These are phyloP conservation scores for Phaeophleospora eucalypticola DNA, from an alignment of 2,329 filamentous ascomycete genomes.

Conservation along the genomic window DNA sequence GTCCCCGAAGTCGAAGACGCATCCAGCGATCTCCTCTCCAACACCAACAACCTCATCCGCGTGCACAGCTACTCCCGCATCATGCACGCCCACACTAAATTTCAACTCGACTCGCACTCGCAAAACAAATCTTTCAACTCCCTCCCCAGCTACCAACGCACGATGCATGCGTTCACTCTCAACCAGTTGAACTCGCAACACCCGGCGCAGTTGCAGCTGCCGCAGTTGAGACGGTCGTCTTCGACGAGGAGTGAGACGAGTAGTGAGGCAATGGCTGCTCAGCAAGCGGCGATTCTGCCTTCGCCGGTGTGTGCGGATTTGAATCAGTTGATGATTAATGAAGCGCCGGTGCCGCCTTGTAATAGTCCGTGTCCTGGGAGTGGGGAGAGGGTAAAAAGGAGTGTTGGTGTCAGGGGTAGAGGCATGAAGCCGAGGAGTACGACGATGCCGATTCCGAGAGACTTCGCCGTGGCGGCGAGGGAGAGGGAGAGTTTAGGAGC, in stretches of 20 bases:
- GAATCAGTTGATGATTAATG: slow-evolving; percentile 17
- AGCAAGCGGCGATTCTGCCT: slow-evolving; percentile 9
- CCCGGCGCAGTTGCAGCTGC: too few relatives aligned
- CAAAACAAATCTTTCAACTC: slow-evolving; percentile 8
- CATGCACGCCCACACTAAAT: slow-evolving; percentile 22
- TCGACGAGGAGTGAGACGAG: slow-evolving; percentile 9
- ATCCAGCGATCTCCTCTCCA: too few relatives aligned
- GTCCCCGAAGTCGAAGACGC: slow-evolving; percentile 1
- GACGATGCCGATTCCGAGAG: slow-evolving; percentile 19
- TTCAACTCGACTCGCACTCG: slow-evolving; percentile 14
- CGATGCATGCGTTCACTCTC: slow-evolving; percentile 27
- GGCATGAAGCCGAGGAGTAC: slow-evolving; percentile 12
- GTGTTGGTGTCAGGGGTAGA: not conserved
- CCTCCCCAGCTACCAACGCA: slow-evolving; percentile 21
- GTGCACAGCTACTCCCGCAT: slow-evolving; percentile 20
- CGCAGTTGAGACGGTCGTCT: too few relatives aligned
- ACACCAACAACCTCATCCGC: too few relatives aligned
- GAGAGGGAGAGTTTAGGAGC: too few relatives aligned
- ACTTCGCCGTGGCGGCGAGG: slow-evolving; percentile 33
- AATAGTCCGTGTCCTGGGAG: slow-evolving; percentile 16
- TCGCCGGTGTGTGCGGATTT: slow-evolving; percentile 11
- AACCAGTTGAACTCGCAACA: slow-evolving; percentile 21
- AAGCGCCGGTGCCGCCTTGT: slow-evolving; percentile 19
- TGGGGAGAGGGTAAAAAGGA: not conserved
- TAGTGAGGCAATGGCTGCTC: slow-evolving; percentile 9